Conservation (phyloP, 108 stramenopile genomes). For the Cyclotella cryptica region DNA sequence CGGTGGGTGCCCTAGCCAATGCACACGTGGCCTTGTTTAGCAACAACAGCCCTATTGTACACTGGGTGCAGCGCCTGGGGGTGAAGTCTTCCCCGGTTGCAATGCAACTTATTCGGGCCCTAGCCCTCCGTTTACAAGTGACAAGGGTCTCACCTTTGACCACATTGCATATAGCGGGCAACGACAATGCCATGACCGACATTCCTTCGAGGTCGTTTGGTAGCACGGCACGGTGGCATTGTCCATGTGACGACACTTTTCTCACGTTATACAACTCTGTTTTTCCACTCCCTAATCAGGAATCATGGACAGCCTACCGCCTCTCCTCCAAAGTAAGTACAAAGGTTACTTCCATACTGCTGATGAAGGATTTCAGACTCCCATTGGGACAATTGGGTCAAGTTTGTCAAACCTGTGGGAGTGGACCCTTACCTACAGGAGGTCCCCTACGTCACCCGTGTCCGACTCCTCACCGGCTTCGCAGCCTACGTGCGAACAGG, state of each 20-base stretch:
- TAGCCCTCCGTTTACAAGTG: not conserved
- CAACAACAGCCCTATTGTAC: constrained; percentile 11
- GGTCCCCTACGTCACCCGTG: not conserved
- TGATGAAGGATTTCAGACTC: not conserved
- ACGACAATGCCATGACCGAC: constrained; percentile 4
- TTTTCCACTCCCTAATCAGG: constrained; percentile 15
- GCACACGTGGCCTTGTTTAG: constrained; percentile 10
- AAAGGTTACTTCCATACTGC: not conserved
- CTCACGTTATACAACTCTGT: not conserved
- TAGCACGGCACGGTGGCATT: constrained; percentile 3
- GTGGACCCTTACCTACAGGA: constrained; percentile 26
- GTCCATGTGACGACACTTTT: not conserved
- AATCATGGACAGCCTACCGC: constrained; percentile 12
- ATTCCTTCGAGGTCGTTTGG: constrained; percentile 18
- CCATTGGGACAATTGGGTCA: constrained; percentile 2
- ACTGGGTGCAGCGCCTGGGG: not conserved
- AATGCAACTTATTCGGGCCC: not conserved
- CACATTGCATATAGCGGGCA: not conserved
- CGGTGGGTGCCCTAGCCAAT: not conserved
- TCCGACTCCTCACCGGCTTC: constrained; percentile 8
- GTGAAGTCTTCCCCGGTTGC: too few relatives aligned
- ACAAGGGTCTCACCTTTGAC: constrained; percentile 10
- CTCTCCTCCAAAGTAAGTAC: not conserved
- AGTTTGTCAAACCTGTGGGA: constrained; percentile 10
- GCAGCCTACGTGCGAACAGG: constrained; percentile 4